Base-by-base conservation (phyloP, 495 filamentous ascomycete genomes). In the Aspergillus taichungensis region DNA sequence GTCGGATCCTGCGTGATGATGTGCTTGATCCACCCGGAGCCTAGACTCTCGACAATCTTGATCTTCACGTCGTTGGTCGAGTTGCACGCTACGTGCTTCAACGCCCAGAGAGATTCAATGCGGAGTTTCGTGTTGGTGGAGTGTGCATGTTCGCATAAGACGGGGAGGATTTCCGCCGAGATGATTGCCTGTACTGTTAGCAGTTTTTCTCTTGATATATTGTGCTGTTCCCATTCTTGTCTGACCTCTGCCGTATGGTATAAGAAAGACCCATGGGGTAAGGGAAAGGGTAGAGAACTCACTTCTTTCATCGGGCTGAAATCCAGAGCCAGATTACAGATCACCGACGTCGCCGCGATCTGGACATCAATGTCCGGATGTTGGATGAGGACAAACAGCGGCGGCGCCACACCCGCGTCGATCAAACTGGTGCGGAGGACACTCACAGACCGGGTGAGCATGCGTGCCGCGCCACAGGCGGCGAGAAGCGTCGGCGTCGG, bases 251-350 rank as follows among this genome's bases (percentile, higher is more conserved):
- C 28, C 13, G 6, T 33, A n/a, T n/a, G n/a, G n/a, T n/a, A n/a
- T n/a, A n/a, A n/a, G n/a, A n/a, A n/a, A n/a, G n/a, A n/a, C n/a
- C n/a, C n/a, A n/a, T n/a, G n/a, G n/a, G n/a, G n/a, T n/a, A 9
- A 40, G 43, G 38, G 24, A 29, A 30, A 48, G 37, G 18, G 18
- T 10, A 46, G 30, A 33, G 11, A 37, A 73, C 79, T 68, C 54
- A 90, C 87, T 60, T 84, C 76, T 67, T 84, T 79, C 88, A 97
- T 88, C 8, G 92, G 89, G 52, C 88, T 95, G 55, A 88, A 85
- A 35, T 94, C 85, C 14, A 85, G 66, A 2, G 94, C 73, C 30
- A 97, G 63, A 59, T 98, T 98, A 54, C 83, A 87, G 30, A 92
- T 71, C 0, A 81, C 82, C 12, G 82, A 80, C 0, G 86, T 88